phyloP scores from a whole-genome alignment of 2,329 filamentous ascomycete genomes.

The Aspergillus vadensis region DNA sequence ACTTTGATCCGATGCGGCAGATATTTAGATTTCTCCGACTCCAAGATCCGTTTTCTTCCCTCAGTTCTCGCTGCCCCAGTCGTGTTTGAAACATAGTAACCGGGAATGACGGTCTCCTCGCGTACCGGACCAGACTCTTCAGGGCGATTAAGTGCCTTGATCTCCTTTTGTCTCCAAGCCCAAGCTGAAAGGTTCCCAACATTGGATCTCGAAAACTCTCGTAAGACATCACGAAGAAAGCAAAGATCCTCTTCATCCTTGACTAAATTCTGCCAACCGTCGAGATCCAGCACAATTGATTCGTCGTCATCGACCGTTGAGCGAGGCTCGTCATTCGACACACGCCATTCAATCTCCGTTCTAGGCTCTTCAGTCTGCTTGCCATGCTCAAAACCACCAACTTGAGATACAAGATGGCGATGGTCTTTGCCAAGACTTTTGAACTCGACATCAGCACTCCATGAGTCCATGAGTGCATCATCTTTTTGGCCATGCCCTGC shows the following conservation, averaged over 20 bases:
- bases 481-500: not conserved
- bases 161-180: slow-evolving; percentile 72
- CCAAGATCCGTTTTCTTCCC: slow-evolving; percentile 90
- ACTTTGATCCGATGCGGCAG: slow-evolving; percentile 97
- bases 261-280: slow-evolving; percentile 68
- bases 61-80: slow-evolving; percentile 90
- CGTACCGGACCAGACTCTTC: slow-evolving; percentile 58
- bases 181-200: slow-evolving; percentile 63
- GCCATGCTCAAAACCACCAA: slow-evolving; percentile 30
- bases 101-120: slow-evolving; percentile 58
- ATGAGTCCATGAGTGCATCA: not conserved
- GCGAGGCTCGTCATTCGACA: slow-evolving; percentile 61
- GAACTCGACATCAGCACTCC: slow-evolving; percentile 54
- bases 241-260: slow-evolving; percentile 69
- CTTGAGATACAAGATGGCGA: slow-evolving; percentile 6
- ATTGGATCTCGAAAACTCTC: slow-evolving; percentile 48
- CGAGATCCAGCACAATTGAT: slow-evolving; percentile 65
- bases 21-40: slow-evolving; percentile 97
- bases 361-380: slow-evolving; percentile 40
- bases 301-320: slow-evolving; percentile 69
- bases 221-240: slow-evolving; percentile 57
- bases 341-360: slow-evolving; percentile 60
- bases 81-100: slow-evolving; percentile 80
- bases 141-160: slow-evolving; percentile 67
- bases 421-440: slow-evolving; percentile 15